A percentile compares a stretch with the other conserved stretches of the same genome.
Conservation (phyloP, 805 yeast species). For the Peterozyma xylosa region DNA sequence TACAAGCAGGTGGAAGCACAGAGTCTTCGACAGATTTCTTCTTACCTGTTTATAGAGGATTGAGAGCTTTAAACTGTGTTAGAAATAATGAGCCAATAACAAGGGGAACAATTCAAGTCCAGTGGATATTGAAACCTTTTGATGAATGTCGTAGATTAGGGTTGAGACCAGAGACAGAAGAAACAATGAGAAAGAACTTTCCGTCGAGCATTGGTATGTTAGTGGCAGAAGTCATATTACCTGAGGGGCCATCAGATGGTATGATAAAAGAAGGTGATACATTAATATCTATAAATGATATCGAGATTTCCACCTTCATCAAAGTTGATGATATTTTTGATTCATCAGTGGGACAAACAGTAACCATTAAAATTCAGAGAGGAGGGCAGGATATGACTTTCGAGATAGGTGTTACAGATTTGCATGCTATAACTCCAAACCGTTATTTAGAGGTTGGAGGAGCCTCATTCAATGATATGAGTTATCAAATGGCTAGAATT, state of each 20-base stretch:
- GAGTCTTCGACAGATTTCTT: slow-evolving; percentile 93
- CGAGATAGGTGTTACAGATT: slow-evolving; percentile 55
- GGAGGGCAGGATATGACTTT: slow-evolving; percentile 56
- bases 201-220: slow-evolving; percentile 75
- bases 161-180: slow-evolving; percentile 66
- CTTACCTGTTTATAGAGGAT: slow-evolving; percentile 75
- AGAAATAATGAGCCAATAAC: slow-evolving; percentile 55
- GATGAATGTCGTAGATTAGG: slow-evolving; percentile 91
- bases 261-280: slow-evolving; percentile 80
- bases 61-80: slow-evolving; percentile 72
- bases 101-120: slow-evolving; percentile 89
- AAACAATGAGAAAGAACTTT: slow-evolving; percentile 54
- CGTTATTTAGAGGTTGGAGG: slow-evolving; percentile 79
- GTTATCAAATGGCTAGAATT: slow-evolving; percentile 83
- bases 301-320: slow-evolving; percentile 59
- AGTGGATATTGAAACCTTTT: slow-evolving; percentile 80
- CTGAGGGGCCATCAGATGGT: slow-evolving; percentile 78
- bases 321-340: slow-evolving; percentile 82
- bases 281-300: slow-evolving; percentile 63
- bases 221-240: slow-evolving; percentile 75
- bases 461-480: slow-evolving; percentile 76
- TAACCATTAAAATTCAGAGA: slow-evolving; percentile 60
- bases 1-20: slow-evolving; percentile 91
- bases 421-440: slow-evolving; percentile 78
- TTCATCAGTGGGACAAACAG: slow-evolving; percentile 49